These are phyloP conservation scores for Lojkania enalia DNA, from an alignment of 2,329 filamentous ascomycete genomes.

Conservation along the genomic window DNA sequence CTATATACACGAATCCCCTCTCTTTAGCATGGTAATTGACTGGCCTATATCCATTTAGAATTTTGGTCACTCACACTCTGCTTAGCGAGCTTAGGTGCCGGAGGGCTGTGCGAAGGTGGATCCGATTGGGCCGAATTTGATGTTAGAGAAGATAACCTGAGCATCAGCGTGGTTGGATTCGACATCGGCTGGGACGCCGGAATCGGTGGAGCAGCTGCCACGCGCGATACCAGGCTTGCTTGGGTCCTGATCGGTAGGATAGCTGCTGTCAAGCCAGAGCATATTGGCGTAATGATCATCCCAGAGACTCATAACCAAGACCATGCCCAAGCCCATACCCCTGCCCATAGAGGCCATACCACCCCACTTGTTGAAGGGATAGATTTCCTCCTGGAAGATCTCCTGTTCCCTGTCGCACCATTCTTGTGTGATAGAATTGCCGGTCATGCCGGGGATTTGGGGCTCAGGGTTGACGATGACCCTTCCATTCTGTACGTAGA, in stretches of 20 bases:
- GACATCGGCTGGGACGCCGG: slow-evolving; percentile 36
- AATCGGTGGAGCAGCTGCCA: slow-evolving; percentile 30
- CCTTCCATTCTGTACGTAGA: slow-evolving; percentile 55
- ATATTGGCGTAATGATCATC: slow-evolving; percentile 70
- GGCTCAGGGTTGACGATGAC: slow-evolving; percentile 51
- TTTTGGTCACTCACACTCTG: background rate
- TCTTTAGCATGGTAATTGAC: no score
- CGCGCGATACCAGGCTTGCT: slow-evolving; percentile 30
- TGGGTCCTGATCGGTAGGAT: slow-evolving; percentile 52
- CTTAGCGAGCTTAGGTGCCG: slow-evolving; percentile 1
- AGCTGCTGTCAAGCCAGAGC: slow-evolving; percentile 72
- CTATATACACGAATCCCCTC: no score
- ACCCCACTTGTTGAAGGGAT: slow-evolving; percentile 59
- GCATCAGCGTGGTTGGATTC: slow-evolving; percentile 26
- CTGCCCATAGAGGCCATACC: slow-evolving; percentile 60
- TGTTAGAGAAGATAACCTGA: slow-evolving; percentile 31
- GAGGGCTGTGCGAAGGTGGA: slow-evolving; percentile 34
- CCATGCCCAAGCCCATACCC: slow-evolving; percentile 61
- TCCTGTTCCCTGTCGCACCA: slow-evolving; percentile 37
- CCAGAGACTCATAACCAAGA: slow-evolving; percentile 64
- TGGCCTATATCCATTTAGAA: no score
- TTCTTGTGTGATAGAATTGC: slow-evolving; percentile 35
- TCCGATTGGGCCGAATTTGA: slow-evolving; percentile 36
- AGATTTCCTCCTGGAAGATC: slow-evolving; percentile 33
- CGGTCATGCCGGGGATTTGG: slow-evolving; percentile 50